Evolutionary conservation across 768 basidiomycete species (phyloP).

Genomic region (Gloeopeniophorella convolvens): DNA sequence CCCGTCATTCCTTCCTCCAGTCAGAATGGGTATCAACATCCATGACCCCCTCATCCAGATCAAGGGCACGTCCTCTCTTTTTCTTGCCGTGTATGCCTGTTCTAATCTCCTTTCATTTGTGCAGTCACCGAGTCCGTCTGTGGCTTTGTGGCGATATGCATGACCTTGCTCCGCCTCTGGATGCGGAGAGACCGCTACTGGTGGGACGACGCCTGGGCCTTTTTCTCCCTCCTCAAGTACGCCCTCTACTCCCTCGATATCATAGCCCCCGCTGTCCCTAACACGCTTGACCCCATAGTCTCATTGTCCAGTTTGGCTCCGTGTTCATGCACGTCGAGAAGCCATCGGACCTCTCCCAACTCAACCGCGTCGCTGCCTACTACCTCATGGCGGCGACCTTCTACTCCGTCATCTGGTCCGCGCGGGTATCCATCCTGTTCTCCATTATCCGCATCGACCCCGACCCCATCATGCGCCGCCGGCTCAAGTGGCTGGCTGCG

Average conservation of each 20-base stretch:
- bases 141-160: constrained; percentile 22
- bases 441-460: constrained; percentile 49
- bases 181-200: constrained; percentile 24
- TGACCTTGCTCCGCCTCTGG: constrained; percentile 22
- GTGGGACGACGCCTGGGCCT: constrained; percentile 26
- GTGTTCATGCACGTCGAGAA: constrained; percentile 26
- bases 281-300: neutral
- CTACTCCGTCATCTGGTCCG: constrained; percentile 26
- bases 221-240: constrained; percentile 23
- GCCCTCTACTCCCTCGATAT: neutral
- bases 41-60: constrained; percentile 18
- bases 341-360: constrained; percentile 16
- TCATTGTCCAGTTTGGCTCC: constrained; percentile 22
- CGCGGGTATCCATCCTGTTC: constrained; percentile 47
- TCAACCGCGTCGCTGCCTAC: constrained; percentile 24
- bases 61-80: constrained; percentile 3
- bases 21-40: constrained; percentile 16
- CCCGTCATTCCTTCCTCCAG: neutral
- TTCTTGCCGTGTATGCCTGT: no score
- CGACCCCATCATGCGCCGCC: constrained; percentile 20
- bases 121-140: constrained; percentile 25
- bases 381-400: constrained; percentile 27
- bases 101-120: neutral
- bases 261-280: neutral
- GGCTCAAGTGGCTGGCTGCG: constrained; percentile 18